Evolutionary conservation across 139 green algal genomes (phyloP).

Genomic region (Ettlia oleoabundans): DNA sequence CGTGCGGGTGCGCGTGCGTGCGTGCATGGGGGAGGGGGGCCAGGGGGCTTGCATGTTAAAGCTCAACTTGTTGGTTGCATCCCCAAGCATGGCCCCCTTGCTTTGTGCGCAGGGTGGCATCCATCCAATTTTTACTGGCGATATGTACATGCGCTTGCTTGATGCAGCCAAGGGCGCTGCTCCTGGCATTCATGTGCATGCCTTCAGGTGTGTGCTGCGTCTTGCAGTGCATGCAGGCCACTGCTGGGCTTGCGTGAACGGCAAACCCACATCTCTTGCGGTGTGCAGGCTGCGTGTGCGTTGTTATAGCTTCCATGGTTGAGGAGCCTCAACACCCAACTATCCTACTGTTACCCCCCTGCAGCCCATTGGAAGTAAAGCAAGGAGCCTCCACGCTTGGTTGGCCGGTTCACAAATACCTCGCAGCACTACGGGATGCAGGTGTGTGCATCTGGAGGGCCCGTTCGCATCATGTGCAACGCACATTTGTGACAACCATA

Average conservation of each 20-base stretch:
- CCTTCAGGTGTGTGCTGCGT: constrained; percentile 62
- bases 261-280: too few relatives aligned
- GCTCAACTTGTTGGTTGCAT: background rate
- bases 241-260: background rate
- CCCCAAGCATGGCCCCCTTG: background rate
- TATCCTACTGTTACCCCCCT: background rate
- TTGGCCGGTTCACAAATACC: constrained; percentile 55
- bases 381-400: constrained; percentile 74
- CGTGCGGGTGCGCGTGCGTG: too few relatives aligned
- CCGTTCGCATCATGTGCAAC: too few relatives aligned
- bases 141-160: constrained; percentile 84
- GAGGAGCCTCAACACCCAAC: too few relatives aligned
- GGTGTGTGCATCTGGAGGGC: too few relatives aligned
- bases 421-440: constrained; percentile 65
- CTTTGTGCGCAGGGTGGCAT: constrained; percentile 78
- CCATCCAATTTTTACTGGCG: constrained; percentile 84
- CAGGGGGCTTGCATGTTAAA: too few relatives aligned
- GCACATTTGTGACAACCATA: too few relatives aligned
- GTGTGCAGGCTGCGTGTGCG: too few relatives aligned
- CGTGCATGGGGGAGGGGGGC: too few relatives aligned
- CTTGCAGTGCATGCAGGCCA: too few relatives aligned
- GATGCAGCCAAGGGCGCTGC: constrained; percentile 72
- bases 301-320: too few relatives aligned
- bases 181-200: constrained; percentile 88
- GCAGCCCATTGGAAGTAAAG: constrained; percentile 61